Conservation (phyloP, 176 grass and related monocot species). For the Alloteropsis semialata region DNA sequence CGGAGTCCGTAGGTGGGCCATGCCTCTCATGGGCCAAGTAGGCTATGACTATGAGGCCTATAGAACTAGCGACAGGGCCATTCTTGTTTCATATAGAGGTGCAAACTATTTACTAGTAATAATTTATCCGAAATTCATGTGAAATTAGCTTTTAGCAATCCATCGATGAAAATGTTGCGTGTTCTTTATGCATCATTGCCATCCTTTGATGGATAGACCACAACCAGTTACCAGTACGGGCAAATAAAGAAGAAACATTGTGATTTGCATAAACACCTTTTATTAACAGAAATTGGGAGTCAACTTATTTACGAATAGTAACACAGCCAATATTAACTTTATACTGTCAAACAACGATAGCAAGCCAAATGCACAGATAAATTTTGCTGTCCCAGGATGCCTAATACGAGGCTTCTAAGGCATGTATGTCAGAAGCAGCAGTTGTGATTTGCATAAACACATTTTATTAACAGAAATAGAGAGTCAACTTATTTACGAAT, state of each 20-base stretch:
- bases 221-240: background rate
- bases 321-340: background rate
- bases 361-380: background rate
- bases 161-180: background rate
- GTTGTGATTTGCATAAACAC: background rate
- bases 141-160: background rate
- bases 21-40: no score
- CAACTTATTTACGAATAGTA: conserved; percentile 3
- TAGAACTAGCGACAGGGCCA: no score
- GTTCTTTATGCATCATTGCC: background rate
- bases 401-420: background rate
- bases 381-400: background rate
- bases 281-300: conserved; percentile 21
- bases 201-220: no score
- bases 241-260: background rate
- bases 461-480: conserved; percentile 26
- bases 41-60: no score
- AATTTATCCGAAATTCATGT: no score
- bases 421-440: conserved; percentile 38
- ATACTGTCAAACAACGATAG: background rate
- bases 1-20: no score
- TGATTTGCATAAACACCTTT: background rate
- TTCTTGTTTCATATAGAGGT: no score
- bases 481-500: background rate
- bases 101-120: no score